Base-by-base conservation (phyloP, 2,329 filamentous ascomycete species). In the Metarhizium brunneum region DNA sequence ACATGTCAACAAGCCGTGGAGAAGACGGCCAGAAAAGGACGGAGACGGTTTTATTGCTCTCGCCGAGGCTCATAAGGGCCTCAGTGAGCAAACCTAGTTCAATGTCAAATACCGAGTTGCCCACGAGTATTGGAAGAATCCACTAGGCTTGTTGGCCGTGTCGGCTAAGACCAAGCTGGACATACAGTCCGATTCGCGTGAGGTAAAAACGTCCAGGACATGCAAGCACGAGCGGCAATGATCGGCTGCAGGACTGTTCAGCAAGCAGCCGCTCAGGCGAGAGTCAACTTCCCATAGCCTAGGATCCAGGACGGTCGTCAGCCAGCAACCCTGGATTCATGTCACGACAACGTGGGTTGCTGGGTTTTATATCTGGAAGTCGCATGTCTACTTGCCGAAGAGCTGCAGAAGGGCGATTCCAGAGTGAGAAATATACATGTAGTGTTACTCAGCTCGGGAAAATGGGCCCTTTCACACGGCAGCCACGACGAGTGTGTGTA, bases 101-200 rank as follows among this genome's bases (percentile, higher is more conserved):
- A 74, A 81, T 43, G 71, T 78, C 16, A 66, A 67, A 49, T 65
- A 78, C 42, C 76, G 77, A 0, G 72, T 80, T 2, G 70, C 82
- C 4, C 82, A 84, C 53, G 80, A 82, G 0, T 84, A 84, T 66
- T 85, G 80, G 80, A 84, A 84, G 59, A 81, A 84, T 61, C 68
- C 84, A 3, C 67, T 83, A 25, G 20, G 20, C 20, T 25, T 3
- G 20, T 25, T 25, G 20, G 20, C 20, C 2, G 3, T 25, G 20
- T 25, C 20, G 3, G 20, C 20, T 3, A 25, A 25, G 20, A 25
- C 20, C 20, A 25, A 25, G 20, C 20, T 25, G 2, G 20, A 25
- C 20, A 25, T 25, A 25, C 20, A 3, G 20, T 25, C 20, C 20
- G 20, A 25, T 25, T 25, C 20, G 20, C 20, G 20, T 25, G 20